Conservation (phyloP, 495 filamentous ascomycete species). For the Daldinia vernicosa region DNA sequence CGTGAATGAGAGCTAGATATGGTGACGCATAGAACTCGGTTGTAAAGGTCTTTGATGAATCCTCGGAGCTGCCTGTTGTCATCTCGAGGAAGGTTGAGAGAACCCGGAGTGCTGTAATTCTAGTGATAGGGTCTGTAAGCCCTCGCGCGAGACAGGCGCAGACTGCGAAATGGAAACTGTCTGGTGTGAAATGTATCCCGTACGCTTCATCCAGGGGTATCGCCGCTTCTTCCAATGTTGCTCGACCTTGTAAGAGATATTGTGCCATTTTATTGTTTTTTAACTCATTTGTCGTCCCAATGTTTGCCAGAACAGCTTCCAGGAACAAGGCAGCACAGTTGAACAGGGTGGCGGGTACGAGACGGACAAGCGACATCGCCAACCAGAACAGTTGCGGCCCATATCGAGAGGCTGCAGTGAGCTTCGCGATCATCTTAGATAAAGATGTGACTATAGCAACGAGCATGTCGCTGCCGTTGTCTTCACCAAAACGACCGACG, state of each 20-base stretch:
- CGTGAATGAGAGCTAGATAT: slow-evolving; percentile 61
- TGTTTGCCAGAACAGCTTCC: slow-evolving; percentile 68
- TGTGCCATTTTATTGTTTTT: slow-evolving; percentile 65
- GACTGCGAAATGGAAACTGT: slow-evolving; percentile 71
- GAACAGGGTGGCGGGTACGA: slow-evolving; percentile 65
- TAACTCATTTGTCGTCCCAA: slow-evolving; percentile 64
- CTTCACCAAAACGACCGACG: slow-evolving; percentile 66
- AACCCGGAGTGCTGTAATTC: slow-evolving; percentile 62
- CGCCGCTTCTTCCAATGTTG: slow-evolving; percentile 65
- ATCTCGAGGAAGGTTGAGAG: slow-evolving; percentile 68
- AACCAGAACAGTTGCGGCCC: slow-evolving; percentile 75
- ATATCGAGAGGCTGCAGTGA: slow-evolving; percentile 69
- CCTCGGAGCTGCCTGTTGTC: slow-evolving; percentile 51
- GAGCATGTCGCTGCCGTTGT: slow-evolving; percentile 69
- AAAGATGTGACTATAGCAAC: slow-evolving; percentile 69
- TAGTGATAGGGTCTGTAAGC: slow-evolving; percentile 66
- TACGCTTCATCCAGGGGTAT: slow-evolving; percentile 67
- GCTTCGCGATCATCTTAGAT: slow-evolving; percentile 74
- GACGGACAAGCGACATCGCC: slow-evolving; percentile 68
- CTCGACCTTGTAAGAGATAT: slow-evolving; percentile 64
- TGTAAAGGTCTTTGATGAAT: slow-evolving; percentile 33
- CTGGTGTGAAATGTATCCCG: slow-evolving; percentile 67
- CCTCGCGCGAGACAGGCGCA: slow-evolving; percentile 68
- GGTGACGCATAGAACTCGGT: slow-evolving; percentile 55
- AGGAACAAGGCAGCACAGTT: slow-evolving; percentile 69